phyloP scores from a whole-genome alignment of 257 asterid species.

The Solanum gandarillasii region DNA sequence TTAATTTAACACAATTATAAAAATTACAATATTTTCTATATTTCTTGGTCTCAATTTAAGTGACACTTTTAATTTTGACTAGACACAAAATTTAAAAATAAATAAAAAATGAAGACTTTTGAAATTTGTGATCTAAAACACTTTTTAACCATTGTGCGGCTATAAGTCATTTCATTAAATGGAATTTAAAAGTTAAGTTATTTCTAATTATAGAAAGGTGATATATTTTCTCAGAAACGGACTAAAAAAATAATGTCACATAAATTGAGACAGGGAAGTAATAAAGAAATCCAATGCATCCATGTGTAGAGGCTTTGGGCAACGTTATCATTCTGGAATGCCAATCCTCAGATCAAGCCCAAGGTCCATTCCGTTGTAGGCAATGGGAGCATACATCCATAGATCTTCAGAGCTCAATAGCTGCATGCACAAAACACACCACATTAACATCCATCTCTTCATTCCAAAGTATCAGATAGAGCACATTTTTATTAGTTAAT shows the following conservation, averaged over 20 bases:
- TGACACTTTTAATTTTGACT: not conserved
- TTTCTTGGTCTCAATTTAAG: not conserved
- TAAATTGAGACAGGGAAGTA: not conserved
- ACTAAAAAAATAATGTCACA: not conserved
- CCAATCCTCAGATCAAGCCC: conserved; percentile 36
- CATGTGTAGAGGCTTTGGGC: not conserved
- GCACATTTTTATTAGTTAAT: not conserved
- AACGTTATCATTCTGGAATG: not conserved
- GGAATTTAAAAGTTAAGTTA: not conserved
- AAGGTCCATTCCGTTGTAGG: conserved; percentile 73
- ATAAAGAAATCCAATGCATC: not conserved
- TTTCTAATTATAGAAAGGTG: not conserved
- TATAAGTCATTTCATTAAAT: not conserved
- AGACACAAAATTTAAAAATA: not conserved
- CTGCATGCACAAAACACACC: conserved; percentile 36
- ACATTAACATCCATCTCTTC: not conserved
- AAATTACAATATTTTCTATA: not conserved
- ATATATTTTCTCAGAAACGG: not conserved
- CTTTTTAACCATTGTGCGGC: not conserved
- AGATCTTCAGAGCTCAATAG: conserved; percentile 72
- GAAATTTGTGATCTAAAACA: not conserved
- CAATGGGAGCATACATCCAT: conserved; percentile 97
- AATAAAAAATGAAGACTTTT: not conserved
- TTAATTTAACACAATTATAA: not conserved
- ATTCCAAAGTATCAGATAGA: not conserved